Conservation (phyloP, 2,329 filamentous ascomycete species). For the Byssochlamys sp. region DNA sequence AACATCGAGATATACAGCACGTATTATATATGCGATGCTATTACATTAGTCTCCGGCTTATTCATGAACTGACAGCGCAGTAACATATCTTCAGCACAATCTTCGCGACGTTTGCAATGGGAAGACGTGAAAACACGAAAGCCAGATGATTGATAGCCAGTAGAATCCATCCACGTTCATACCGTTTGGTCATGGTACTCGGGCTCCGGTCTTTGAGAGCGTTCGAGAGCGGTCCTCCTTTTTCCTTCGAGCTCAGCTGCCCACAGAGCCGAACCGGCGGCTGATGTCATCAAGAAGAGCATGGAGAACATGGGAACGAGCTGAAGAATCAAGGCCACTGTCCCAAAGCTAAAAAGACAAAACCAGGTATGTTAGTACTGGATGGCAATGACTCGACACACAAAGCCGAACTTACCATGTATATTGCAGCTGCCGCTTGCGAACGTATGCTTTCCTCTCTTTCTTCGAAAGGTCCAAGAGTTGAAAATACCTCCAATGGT, state of each 20-base stretch:
- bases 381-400: not conserved
- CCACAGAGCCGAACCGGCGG: constrained; percentile 79
- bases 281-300: constrained; percentile 82
- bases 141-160: not conserved
- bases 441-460: constrained; percentile 61
- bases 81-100: not conserved
- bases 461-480: constrained; percentile 65
- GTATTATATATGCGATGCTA: too few species aligned
- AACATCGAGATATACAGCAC: too few species aligned
- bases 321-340: constrained; percentile 71
- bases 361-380: not conserved
- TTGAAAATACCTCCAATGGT: constrained; percentile 85
- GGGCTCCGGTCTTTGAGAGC: constrained; percentile 13
- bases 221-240: constrained; percentile 20
- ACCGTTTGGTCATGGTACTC: constrained; percentile 28
- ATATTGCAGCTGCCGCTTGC: constrained; percentile 65
- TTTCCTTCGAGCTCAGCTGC: constrained; percentile 65
- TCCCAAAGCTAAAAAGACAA: constrained; percentile 57
- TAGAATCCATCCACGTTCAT: not conserved
- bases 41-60: not conserved
- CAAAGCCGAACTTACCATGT: constrained; percentile 52
- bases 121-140: not conserved
- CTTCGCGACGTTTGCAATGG: not conserved
- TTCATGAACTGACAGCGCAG: not conserved
- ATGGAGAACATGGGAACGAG: constrained; percentile 87